phyloP scores from a whole-genome alignment of 2,329 filamentous ascomycete species.

The Sordariomycetes sp. region DNA sequence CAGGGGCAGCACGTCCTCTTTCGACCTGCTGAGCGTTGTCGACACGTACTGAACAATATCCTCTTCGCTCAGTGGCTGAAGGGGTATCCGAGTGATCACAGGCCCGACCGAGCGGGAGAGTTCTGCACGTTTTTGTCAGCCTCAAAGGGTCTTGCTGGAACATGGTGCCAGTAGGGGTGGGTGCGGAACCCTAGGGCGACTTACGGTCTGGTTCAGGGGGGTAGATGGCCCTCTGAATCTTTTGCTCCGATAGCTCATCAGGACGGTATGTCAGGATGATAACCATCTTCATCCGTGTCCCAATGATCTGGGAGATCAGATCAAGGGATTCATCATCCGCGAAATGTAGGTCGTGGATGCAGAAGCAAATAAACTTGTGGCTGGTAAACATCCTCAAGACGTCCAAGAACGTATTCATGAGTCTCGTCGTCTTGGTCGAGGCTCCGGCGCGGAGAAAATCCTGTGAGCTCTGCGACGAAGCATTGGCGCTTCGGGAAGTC shows the following conservation, averaged over 20 bases:
- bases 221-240: conserved; percentile 41
- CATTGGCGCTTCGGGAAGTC: conserved; percentile 21
- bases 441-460: conserved; percentile 49
- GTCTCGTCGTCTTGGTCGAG: conserved; percentile 55
- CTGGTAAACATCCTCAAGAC: conserved; percentile 71
- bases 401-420: conserved; percentile 83
- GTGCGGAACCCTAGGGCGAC: background rate
- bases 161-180: no score
- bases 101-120: conserved; percentile 34
- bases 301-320: conserved; percentile 70
- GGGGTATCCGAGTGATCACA: conserved; percentile 56
- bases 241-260: conserved; percentile 49
- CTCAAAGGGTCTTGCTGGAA: background rate
- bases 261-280: conserved; percentile 68
- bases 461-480: conserved; percentile 41
- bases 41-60: conserved; percentile 78
- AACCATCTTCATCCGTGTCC: conserved; percentile 68
- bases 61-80: conserved; percentile 64
- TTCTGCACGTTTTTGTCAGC: conserved; percentile 19
- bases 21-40: conserved; percentile 63
- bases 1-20: conserved; percentile 64
- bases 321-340: conserved; percentile 82
- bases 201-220: conserved; percentile 43
- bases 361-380: conserved; percentile 81
- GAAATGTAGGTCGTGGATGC: conserved; percentile 81